Evolutionary conservation across 2,329 filamentous ascomycete species (phyloP), one percentile per base, ranked within the genome.

Genomic region (Orbilia javanica): DNA sequence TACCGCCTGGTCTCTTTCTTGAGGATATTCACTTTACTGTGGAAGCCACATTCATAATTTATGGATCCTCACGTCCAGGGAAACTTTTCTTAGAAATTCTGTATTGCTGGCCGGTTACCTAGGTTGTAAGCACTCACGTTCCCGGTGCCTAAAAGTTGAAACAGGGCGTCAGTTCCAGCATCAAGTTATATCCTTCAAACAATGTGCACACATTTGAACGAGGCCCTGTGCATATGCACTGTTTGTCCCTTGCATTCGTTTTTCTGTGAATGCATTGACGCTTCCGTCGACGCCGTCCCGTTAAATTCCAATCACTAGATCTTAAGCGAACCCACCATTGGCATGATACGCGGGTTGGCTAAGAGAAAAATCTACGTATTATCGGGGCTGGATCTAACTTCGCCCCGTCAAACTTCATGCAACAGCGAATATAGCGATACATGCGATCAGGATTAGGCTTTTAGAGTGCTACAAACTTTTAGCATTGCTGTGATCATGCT

Each of bases 221-320:
- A 67, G 53, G 13, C 46, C 34, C 25, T 29, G 29, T 55, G 18
- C 6, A 62, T 62, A 70, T 70, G 66, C 66, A 70, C 15, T 44
- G 52, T 70, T 62, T 62, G 53, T 50, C 42, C 64, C 66, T 70
- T 70, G 42, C 52, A 63, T 29, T 18, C n/a, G 39, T 39, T 48
- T 42, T 62, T 29, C 15, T 25, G 36, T 25, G 53, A 62, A 15
- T 25, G 44, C 67, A 63, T 71, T 71, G 67, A 63, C 46, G 42
- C 25, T 42, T 39, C 55, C 31, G 18, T 42, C 27, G 31, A 42
- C 42, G 25, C 20, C 29, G 39, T 34, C 36, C 22, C 48, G 65
- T 57, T 68, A 60, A 27, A 29, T 57, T 20, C 42, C 27, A 29
- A 57, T 60, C 64, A 48, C 64, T 68, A 29, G 25, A 10, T 29